Base-by-base conservation (phyloP, 768 basidiomycete genomes). In the Trametes meyenii region DNA sequence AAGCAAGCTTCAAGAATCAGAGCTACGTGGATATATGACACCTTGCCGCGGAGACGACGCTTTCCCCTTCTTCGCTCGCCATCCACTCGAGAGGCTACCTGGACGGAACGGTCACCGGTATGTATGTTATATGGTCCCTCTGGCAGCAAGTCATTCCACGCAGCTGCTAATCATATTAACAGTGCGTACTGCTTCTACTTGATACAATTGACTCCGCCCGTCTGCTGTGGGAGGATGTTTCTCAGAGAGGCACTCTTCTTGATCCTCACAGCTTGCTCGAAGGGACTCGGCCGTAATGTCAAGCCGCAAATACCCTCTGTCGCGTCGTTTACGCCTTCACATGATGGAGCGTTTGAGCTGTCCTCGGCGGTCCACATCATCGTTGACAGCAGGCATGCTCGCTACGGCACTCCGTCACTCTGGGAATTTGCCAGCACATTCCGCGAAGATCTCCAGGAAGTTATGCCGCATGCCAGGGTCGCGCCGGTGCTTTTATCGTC, bases 221-320 rank as follows among this genome's bases (percentile, higher is more conserved):
- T 10, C 8, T 36, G 5, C 33, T 19, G 33, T 52, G 44, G 17
- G 54, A 55, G 8, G 33, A 53, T 52, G 52, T 16, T 29, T 19
- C 35, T 53, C 23, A 48, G 12, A 23, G 21, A n/a, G 33, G 44
- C 17, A n/a, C 21, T 60, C 33, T 36, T 52, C 36, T 16, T 35
- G 35, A 35, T 46, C 43, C 33, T 53, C 35, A n/a, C 52, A 12
- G 19, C 23, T 21, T 55, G 57, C 44, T 39, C 50, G 61, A 23
- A 42, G 42, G 39, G 45, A n/a, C 29, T 56, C 36, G 60, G 51
- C 7, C 38, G 44, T n/a, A 53, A 29, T 16, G 50, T 70, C 16
- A 66, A 64, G 12, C 70, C 75, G 17, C 78, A 78, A 61, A 76
- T 79, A 13, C 77, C 77, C 3, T 75, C 77, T 33, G 49, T 78